These are phyloP conservation scores for Gossypium gossypioides DNA, from an alignment of 441 rosid genomes.

Conservation along the genomic window DNA sequence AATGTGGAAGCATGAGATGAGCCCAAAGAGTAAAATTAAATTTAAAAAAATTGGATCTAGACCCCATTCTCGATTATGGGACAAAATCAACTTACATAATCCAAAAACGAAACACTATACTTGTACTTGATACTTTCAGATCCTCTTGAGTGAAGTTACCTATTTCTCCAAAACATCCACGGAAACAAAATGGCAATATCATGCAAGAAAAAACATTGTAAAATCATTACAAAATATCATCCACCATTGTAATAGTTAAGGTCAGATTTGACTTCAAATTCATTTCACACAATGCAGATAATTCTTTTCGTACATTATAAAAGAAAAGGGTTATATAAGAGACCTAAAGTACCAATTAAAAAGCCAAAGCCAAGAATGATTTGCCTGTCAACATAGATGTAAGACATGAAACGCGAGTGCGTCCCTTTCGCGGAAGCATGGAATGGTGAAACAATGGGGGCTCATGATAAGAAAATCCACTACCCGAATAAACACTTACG, in stretches of 20 bases:
- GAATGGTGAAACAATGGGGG: not conserved
- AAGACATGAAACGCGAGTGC: not conserved
- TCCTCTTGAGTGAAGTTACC: not conserved
- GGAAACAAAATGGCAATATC: not conserved
- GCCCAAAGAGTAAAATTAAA: not conserved
- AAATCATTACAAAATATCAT: not conserved
- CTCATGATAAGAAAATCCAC: not conserved
- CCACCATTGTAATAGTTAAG: not conserved
- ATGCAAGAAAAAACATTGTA: not conserved
- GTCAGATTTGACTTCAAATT: not conserved
- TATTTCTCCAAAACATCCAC: not conserved
- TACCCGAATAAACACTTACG: not conserved
- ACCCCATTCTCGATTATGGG: not conserved
- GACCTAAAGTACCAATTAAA: not conserved
- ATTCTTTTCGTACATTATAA: not conserved
- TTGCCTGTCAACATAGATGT: conserved; percentile 15
- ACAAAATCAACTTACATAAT: not conserved
- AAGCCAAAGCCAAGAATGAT: conserved; percentile 29
- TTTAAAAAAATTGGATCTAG: not conserved
- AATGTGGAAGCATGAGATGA: not conserved
- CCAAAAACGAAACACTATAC: not conserved
- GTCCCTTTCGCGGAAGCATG: not conserved
- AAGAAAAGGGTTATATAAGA: not conserved
- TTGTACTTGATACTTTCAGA: not conserved
- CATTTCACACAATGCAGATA: not conserved